phyloP scores from a whole-genome alignment of 2,329 filamentous ascomycete species.

The Xylariaceae sp. region DNA sequence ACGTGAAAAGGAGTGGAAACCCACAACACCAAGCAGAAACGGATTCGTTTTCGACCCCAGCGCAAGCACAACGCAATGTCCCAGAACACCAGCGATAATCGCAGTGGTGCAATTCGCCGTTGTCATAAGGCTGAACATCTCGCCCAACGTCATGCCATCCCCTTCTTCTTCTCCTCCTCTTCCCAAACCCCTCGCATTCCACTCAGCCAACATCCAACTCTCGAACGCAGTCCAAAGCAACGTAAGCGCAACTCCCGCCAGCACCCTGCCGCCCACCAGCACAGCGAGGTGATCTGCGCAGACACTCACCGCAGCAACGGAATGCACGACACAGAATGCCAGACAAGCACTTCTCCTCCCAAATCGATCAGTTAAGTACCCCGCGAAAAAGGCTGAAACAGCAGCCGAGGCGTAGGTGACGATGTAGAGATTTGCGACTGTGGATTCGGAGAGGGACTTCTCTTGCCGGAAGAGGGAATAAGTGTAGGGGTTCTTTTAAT shows the following conservation, averaged over 20 bases:
- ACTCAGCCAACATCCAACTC: constrained; percentile 59
- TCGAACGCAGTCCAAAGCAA: constrained; percentile 58
- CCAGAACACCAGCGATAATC: constrained; percentile 46
- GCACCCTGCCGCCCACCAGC: constrained; percentile 49
- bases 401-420: constrained; percentile 43
- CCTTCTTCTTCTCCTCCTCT: too few species aligned
- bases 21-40: constrained; percentile 42
- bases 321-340: constrained; percentile 50
- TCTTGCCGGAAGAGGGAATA: constrained; percentile 31
- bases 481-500: constrained; percentile 26
- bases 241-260: constrained; percentile 53
- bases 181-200: constrained; percentile 42
- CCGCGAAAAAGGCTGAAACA: constrained; percentile 43
- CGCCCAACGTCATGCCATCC: constrained; percentile 38
- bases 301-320: constrained; percentile 48
- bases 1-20: too few species aligned
- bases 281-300: constrained; percentile 36
- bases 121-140: constrained; percentile 49
- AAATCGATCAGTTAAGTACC: constrained; percentile 45
- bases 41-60: constrained; percentile 46
- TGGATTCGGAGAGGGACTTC: constrained; percentile 26
- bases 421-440: constrained; percentile 39
- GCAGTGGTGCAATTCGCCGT: constrained; percentile 50
- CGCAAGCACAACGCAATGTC: constrained; percentile 44
- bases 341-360: constrained; percentile 51